Evolutionary conservation across 1,139 yeast species (phyloP).

Genomic region (Hyphopichia fennica): DNA sequence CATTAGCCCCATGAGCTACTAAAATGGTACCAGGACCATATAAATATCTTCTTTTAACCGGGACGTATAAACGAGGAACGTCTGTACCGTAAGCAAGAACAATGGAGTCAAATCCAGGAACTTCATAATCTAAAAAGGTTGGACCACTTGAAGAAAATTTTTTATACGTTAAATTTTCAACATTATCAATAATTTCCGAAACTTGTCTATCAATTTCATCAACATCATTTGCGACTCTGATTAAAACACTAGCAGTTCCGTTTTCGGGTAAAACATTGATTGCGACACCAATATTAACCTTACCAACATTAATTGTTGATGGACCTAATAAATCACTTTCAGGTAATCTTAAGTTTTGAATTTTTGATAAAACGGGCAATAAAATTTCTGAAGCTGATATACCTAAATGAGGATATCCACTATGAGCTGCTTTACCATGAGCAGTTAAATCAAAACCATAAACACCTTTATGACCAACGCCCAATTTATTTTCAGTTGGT

Average conservation of each 20-base stretch:
- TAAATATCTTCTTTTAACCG: conserved; percentile 45
- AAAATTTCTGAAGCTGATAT: conserved; percentile 60
- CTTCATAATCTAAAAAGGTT: conserved; percentile 54
- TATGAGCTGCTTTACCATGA: conserved; percentile 61
- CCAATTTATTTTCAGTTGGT: conserved; percentile 69
- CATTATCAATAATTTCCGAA: conserved; percentile 29
- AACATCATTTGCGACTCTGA: conserved; percentile 55
- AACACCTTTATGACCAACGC: conserved; percentile 69
- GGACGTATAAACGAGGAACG: conserved; percentile 51
- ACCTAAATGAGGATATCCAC: conserved; percentile 72
- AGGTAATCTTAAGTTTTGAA: conserved; percentile 45
- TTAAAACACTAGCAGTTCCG: conserved; percentile 50
- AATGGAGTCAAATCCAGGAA: conserved; percentile 62
- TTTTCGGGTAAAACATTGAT: conserved; percentile 63
- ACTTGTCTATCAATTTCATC: conserved; percentile 37
- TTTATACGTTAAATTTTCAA: conserved; percentile 26
- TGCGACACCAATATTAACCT: conserved; percentile 59
- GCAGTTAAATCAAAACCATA: conserved; percentile 42
- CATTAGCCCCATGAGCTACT: conserved; percentile 66
- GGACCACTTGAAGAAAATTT: conserved; percentile 29
- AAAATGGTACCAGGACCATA: conserved; percentile 72
- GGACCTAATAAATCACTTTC: conserved; percentile 55
- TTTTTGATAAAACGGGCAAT: conserved; percentile 45
- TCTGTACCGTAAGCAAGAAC: conserved; percentile 65
- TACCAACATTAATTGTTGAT: conserved; percentile 62